Evolutionary conservation across 352 stramenopile genomes (phyloP).

Genomic region (Globisporangium splendens): DNA sequence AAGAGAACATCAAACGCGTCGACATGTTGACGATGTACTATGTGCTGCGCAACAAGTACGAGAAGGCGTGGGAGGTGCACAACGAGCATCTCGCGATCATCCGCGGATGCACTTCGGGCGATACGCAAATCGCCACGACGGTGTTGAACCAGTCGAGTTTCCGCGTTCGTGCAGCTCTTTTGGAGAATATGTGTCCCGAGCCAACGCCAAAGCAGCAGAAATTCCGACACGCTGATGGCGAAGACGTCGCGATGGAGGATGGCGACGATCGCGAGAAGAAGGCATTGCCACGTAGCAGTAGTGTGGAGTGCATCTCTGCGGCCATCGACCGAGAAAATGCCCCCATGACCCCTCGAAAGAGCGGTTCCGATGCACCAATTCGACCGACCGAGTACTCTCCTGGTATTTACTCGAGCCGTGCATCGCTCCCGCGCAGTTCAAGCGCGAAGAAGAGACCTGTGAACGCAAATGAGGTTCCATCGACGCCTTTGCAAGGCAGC

Average conservation of each 20-base stretch:
- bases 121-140: conserved; percentile 57
- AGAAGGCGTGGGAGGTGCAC: conserved; percentile 70
- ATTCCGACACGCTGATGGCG: conserved; percentile 27
- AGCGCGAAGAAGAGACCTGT: conserved; percentile 24
- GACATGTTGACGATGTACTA: conserved; percentile 87
- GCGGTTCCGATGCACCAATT: background rate
- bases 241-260: conserved; percentile 29
- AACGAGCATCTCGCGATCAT: conserved; percentile 75
- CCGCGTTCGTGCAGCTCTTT: conserved; percentile 47
- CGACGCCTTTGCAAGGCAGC: conserved; percentile 15
- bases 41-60: conserved; percentile 69
- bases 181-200: conserved; percentile 69
- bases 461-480: conserved; percentile 11
- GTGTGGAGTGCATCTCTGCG: background rate
- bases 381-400: conserved; percentile 42
- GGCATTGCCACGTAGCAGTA: conserved; percentile 3
- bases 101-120: conserved; percentile 48
- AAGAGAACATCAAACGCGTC: conserved; percentile 67
- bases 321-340: background rate
- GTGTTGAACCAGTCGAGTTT: conserved; percentile 65
- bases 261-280: conserved; percentile 19
- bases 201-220: conserved; percentile 31
- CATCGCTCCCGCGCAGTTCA: conserved; percentile 33
- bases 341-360: conserved; percentile 3
- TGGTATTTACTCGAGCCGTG: conserved; percentile 63